Evolutionary conservation across 176 grass and related monocot genomes (phyloP).

Genomic region (Triticum turgidum): DNA sequence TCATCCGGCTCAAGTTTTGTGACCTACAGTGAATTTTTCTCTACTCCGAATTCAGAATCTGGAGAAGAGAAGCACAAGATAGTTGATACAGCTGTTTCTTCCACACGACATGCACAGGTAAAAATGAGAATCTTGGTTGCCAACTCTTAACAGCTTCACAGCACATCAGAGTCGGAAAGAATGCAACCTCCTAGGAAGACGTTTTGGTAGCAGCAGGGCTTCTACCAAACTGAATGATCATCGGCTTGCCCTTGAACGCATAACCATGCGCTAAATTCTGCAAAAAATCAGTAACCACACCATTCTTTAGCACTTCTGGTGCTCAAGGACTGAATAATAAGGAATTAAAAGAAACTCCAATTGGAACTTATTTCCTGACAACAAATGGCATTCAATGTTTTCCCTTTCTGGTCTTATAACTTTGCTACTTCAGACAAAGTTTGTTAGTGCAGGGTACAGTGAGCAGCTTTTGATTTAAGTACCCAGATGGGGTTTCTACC

Average conservation of each 20-base stretch:
- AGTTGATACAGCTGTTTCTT: too few relatives aligned
- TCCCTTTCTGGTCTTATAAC: not conserved
- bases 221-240: constrained; percentile 93
- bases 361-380: not conserved
- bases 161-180: constrained; percentile 9
- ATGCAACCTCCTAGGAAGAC: not conserved
- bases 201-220: constrained; percentile 71
- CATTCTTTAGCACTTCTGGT: not conserved
- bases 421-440: not conserved
- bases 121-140: not conserved
- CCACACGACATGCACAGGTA: not conserved
- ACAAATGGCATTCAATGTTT: not conserved
- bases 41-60: too few relatives aligned
- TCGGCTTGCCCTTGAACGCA: constrained; percentile 86
- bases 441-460: not conserved
- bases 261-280: constrained; percentile 90
- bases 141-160: not conserved
- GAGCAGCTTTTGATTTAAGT: not conserved
- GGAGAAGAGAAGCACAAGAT: too few relatives aligned
- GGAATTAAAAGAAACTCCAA: not conserved
- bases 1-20: too few relatives aligned
- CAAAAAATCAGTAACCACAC: constrained; percentile 40
- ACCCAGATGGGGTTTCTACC: not conserved
- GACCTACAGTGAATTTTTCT: too few relatives aligned
- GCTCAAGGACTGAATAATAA: not conserved